Base-by-base conservation (phyloP, 345 rosid species). In the Sonneratia caseolaris region DNA sequence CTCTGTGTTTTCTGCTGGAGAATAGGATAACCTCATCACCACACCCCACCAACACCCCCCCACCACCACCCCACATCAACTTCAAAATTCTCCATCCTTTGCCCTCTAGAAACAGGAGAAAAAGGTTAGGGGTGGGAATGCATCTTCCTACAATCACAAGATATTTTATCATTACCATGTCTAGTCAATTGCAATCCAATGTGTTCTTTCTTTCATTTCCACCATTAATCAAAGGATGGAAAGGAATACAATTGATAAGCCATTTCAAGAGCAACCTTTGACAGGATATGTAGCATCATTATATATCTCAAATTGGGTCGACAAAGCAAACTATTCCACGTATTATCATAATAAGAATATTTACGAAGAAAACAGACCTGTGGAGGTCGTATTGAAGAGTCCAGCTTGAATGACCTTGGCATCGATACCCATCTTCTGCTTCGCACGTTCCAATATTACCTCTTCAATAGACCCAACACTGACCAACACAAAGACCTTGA, bases 351-450 rank as follows among this genome's bases (percentile, higher is more conserved):
- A 53, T 18, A 53, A 53, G 48, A 24, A 59, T 71, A n/a, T 40
- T 53, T 68, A 40, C 64, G 66, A 51, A 61, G 38, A 62, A 9
- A 71, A 77, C 85, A 77, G 80, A 95, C 99, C 99, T 35, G 99
- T 95, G 70, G 99, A 92, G 64, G 99, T 92, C 55, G 98, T 95
- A 82, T 92, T 95, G 73, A 95, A 95, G 67, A 95, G 91, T 80
- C 99, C 99, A 18, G 99, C 99, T 83, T 90, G 99, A 82, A 95
- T 95, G 83, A 95, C 99, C 87, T 95, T 95, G 32, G 99, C 99
- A 82, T 95, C 98, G 78, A 95, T 95, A 40, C 99, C 98, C 98
- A 86, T 92, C 83, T 95, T 95, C 79, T 92, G 99, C 83, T 95
- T 95, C 72, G 99, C 99, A 72, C 99, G 97, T 81, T 90, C 98